Evolutionary conservation across 148 eudicot genomes (phyloP).

Genomic region (Silene conica): DNA sequence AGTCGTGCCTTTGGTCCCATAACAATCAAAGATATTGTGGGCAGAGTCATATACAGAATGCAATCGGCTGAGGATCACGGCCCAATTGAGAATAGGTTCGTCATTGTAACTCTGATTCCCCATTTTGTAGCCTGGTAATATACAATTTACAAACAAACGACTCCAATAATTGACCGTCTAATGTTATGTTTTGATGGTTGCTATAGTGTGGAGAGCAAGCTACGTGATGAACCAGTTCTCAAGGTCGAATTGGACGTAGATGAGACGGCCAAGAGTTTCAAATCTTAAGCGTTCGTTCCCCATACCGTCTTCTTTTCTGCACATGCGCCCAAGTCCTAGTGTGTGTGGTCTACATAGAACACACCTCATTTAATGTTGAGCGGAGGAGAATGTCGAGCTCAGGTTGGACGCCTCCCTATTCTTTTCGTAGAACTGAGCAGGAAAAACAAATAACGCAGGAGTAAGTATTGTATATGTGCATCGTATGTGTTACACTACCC

Average conservation of each 20-base stretch:
- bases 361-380: neutral
- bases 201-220: slow-evolving; percentile 11
- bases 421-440: neutral
- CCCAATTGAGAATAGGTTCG: slow-evolving; percentile 24
- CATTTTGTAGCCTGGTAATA: neutral
- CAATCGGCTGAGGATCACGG: slow-evolving; percentile 23
- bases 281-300: neutral
- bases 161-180: neutral
- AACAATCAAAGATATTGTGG: slow-evolving; percentile 16
- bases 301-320: neutral
- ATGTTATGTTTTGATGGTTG: neutral
- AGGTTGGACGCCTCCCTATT: neutral
- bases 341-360: neutral
- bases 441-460: neutral
- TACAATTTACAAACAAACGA: neutral
- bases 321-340: neutral
- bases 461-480: neutral
- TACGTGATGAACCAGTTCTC: slow-evolving; percentile 14
- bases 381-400: neutral
- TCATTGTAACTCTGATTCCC: neutral
- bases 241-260: slow-evolving; percentile 10
- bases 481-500: neutral
- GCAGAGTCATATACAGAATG: slow-evolving; percentile 30
- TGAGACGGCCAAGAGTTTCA: slow-evolving; percentile 16
- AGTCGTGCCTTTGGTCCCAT: slow-evolving; percentile 33